A percentile compares a stretch with the other conserved stretches of the same genome.
phyloP scores from a whole-genome alignment of 2,329 filamentous ascomycete species.

The Talaromyces albobiverticillius region DNA sequence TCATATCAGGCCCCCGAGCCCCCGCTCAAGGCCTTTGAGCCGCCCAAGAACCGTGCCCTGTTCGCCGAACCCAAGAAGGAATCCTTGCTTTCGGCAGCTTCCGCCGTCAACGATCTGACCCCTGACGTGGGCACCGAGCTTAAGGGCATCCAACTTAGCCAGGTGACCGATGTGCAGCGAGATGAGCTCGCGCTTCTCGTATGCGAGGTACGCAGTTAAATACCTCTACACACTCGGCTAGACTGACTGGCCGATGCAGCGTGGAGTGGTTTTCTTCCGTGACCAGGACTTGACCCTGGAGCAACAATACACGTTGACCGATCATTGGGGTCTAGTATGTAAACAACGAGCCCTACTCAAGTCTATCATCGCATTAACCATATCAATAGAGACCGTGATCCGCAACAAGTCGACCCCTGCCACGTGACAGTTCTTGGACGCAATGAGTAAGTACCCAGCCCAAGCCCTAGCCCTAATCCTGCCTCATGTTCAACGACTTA shows the following conservation, averaged over 20 bases:
- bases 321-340: not conserved
- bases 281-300: not conserved
- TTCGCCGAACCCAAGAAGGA: not conserved
- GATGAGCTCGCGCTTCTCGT: not conserved
- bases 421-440: slow-evolving; percentile 1
- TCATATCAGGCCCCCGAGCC: not conserved
- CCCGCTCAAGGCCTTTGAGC: not conserved
- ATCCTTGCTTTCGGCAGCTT: not conserved
- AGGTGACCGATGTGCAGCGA: not conserved
- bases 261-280: not conserved
- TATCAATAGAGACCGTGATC: not conserved
- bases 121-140: not conserved
- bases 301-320: not conserved
- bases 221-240: too few relatives aligned
- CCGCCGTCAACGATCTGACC: not conserved
- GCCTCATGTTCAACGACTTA: too few relatives aligned
- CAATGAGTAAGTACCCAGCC: not conserved
- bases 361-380: not conserved
- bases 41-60: not conserved
- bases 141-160: not conserved
- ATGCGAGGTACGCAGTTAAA: too few relatives aligned
- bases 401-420: not conserved
- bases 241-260: not conserved
- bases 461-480: too few relatives aligned
- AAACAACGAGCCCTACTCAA: not conserved